Evolutionary conservation across 2,329 filamentous ascomycete genomes (phyloP).

Genomic region (Penicillium palitans): DNA sequence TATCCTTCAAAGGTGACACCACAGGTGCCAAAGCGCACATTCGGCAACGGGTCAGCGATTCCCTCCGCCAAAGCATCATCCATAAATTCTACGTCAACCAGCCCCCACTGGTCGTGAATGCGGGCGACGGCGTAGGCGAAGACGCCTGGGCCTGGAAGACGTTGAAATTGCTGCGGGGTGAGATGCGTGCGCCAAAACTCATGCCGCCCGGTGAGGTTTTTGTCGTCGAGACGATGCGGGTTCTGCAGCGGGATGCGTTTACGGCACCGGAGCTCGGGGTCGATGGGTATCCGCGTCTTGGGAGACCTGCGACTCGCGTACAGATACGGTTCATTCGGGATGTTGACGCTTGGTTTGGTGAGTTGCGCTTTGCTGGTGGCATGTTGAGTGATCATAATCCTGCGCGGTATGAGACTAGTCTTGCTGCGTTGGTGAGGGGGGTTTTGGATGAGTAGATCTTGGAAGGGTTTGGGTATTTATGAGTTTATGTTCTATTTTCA

Average conservation of each 20-base stretch:
- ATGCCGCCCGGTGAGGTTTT: slow-evolving; percentile 77
- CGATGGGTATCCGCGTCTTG: slow-evolving; percentile 52
- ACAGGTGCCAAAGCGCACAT: slow-evolving; percentile 67
- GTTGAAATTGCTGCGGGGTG: slow-evolving; percentile 64
- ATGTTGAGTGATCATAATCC: slow-evolving; percentile 78
- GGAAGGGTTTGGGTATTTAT: no score
- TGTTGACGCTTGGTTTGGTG: slow-evolving; percentile 68
- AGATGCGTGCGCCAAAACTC: slow-evolving; percentile 69
- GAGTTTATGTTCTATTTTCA: background rate
- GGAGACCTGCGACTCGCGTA: slow-evolving; percentile 65
- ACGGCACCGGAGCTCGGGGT: slow-evolving; percentile 34
- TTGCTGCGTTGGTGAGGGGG: slow-evolving; percentile 59
- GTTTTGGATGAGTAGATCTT: slow-evolving; percentile 42
- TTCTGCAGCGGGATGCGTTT: slow-evolving; percentile 69
- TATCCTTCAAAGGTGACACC: slow-evolving; percentile 72
- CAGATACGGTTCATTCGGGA: slow-evolving; percentile 70
- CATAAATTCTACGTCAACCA: slow-evolving; percentile 61
- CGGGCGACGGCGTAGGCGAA: slow-evolving; percentile 57
- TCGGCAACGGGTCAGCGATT: slow-evolving; percentile 64
- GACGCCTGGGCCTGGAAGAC: slow-evolving; percentile 68
- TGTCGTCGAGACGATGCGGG: slow-evolving; percentile 66
- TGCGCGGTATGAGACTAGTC: slow-evolving; percentile 68
- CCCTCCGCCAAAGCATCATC: slow-evolving; percentile 61
- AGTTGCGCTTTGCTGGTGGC: slow-evolving; percentile 68
- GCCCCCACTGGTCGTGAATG: slow-evolving; percentile 45